A percentile compares a stretch with the other conserved stretches of the same genome.
Evolutionary conservation across 371 early-diverging fungal species (phyloP).

Genomic region (Massospora cicadina): DNA sequence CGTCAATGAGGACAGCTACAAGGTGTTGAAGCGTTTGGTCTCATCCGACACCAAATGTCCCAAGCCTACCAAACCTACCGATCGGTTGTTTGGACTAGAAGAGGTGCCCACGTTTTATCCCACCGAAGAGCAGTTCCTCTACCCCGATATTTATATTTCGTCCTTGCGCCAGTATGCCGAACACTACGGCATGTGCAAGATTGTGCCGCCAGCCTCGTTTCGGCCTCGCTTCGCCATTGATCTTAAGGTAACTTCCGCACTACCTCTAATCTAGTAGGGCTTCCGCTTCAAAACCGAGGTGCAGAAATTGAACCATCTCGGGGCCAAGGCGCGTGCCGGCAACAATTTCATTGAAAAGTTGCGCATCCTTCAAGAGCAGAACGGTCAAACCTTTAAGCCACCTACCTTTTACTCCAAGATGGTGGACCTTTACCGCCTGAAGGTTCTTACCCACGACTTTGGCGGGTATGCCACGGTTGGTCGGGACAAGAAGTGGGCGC

Average conservation of each 20-base stretch:
- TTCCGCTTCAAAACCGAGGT: constrained; percentile 81
- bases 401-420: constrained; percentile 3
- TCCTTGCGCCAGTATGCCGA: constrained; percentile 62
- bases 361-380: constrained; percentile 65
- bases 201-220: constrained; percentile 78
- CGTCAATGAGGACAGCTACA: background rate
- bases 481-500: constrained; percentile 72
- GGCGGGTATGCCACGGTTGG: constrained; percentile 68
- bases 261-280: constrained; percentile 24
- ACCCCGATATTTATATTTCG: constrained; percentile 71
- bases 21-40: background rate
- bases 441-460: constrained; percentile 55
- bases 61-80: background rate
- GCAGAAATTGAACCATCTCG: constrained; percentile 80
- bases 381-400: constrained; percentile 55
- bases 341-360: constrained; percentile 83
- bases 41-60: background rate
- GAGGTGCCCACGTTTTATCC: constrained; percentile 74
- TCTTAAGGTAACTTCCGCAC: constrained; percentile 37
- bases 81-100: constrained; percentile 30
- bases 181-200: constrained; percentile 73
- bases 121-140: constrained; percentile 58
- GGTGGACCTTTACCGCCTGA: constrained; percentile 65
- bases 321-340: constrained; percentile 68
- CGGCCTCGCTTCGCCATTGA: constrained; percentile 68